These are phyloP conservation scores for Cruciata laevipes DNA, from an alignment of 257 asterid species.

Conservation along the genomic window DNA sequence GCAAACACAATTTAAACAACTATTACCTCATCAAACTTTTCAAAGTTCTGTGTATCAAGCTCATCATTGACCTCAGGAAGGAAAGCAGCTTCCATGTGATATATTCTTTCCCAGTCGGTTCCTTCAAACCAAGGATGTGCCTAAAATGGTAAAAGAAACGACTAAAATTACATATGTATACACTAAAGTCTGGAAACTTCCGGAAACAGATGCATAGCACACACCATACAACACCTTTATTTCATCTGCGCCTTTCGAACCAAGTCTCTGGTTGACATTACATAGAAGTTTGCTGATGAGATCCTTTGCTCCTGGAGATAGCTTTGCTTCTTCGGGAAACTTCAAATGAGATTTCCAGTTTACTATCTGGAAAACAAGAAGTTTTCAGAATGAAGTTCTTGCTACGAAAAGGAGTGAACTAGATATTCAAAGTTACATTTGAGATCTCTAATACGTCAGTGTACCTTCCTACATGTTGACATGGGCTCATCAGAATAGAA, in stretches of 20 bases:
- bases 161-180: conserved; percentile 18
- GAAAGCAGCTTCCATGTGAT: conserved; percentile 83
- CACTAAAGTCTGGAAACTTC: conserved; percentile 21
- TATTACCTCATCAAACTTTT: conserved; percentile 84
- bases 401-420: not conserved
- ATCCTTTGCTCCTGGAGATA: conserved; percentile 74
- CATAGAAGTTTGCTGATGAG: conserved; percentile 81
- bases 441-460: conserved; percentile 16
- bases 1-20: conserved; percentile 3
- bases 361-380: conserved; percentile 58
- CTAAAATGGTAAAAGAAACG: conserved; percentile 33
- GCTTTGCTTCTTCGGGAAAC: conserved; percentile 91
- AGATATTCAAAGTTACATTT: conserved; percentile 7
- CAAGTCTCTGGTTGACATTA: conserved; percentile 78
- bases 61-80: conserved; percentile 92
- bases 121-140: conserved; percentile 81
- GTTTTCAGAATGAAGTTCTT: not conserved
- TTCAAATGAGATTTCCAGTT: conserved; percentile 90
- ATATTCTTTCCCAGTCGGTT: conserved; percentile 75
- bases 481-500: conserved; percentile 97
- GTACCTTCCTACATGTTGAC: conserved; percentile 98
- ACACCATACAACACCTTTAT: conserved; percentile 73
- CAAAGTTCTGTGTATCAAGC: conserved; percentile 92
- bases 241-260: conserved; percentile 81
- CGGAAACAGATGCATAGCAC: conserved; percentile 32